Base-by-base conservation (phyloP, 805 yeast species). In the Yarrowia porcina region DNA sequence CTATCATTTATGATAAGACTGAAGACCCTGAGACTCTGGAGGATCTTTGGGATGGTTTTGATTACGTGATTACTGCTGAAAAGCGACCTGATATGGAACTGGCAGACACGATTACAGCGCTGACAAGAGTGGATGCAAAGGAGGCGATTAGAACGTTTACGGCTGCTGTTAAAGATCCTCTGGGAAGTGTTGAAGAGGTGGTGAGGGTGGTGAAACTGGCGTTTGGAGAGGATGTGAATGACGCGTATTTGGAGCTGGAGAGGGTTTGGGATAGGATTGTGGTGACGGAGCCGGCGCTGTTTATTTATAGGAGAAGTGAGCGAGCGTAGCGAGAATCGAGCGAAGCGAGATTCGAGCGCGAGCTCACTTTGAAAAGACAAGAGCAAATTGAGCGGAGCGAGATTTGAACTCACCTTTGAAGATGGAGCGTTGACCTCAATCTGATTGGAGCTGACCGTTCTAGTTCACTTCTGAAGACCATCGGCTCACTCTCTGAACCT, bases 1-100 rank as follows among this genome's bases (percentile, higher is more conserved):
- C 47, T 64, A n/a, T 73, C 47, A 66, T 63, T 21, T 93, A 90
- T 70, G 97, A 93, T 73, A 90, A 87, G 70, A 83, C 94, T 0
- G 97, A 93, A 70, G 76, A 80, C 54, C 66, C 66, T 2, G 69
- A 66, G 0, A 72, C 66, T 3, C 71, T 88, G 47, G 61, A 63
- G 13, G 67, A 66, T 0, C 61, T 74, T n/a, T 83, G 87, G 86
- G 68, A 73, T 3, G 57, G 74, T 0, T 83, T 83, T 67, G 82
- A 84, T 62, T 84, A 77, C 67, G 73, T 85, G 33, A 79, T 86
- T 42, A 76, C 83, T 2, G 78, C 76, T 33, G 71, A 75, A 64
- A n/a, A 21, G 23, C 49, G 28, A 4, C 10, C 17, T 18, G 49
- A 56, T 21, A 52, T 52, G 61, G 39, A 56, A 4, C 49, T 56